A percentile compares a stretch with the other conserved stretches of the same genome.
Evolutionary conservation across 148 eudicot species (phyloP).

Genomic region (Pouteria glomerata): DNA sequence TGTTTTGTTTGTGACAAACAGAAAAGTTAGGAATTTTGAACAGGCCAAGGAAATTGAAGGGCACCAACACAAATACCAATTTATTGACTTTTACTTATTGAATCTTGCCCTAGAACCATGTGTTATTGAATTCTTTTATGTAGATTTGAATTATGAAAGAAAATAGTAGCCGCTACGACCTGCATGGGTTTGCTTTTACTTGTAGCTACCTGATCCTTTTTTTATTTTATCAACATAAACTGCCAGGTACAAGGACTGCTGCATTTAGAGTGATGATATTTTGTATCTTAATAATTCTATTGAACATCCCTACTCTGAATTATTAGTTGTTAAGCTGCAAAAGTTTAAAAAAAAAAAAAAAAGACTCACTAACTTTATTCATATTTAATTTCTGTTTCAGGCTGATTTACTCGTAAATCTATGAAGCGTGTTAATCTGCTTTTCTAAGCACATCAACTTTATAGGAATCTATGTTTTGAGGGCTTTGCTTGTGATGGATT

Average conservation of each 20-base stretch:
- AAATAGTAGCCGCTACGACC: neutral
- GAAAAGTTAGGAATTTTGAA: neutral
- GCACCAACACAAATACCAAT: too few species aligned
- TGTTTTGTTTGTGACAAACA: neutral
- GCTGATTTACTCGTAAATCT: neutral
- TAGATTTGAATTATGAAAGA: neutral
- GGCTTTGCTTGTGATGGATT: neutral
- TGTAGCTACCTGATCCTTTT: neutral
- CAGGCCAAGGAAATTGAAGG: neutral
- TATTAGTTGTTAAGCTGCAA: neutral
- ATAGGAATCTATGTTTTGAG: neutral
- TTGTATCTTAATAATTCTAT: neutral
- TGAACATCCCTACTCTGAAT: neutral
- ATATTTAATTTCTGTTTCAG: neutral
- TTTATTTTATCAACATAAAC: neutral
- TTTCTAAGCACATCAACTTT: neutral
- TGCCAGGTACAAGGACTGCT: neutral
- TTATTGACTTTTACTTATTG: too few species aligned
- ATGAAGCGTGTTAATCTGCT: neutral
- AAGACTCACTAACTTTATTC: neutral
- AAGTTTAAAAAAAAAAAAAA: too few species aligned
- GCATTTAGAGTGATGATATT: neutral
- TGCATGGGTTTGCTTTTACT: neutral
- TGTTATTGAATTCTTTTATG: neutral
- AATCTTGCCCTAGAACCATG: too few species aligned